These are phyloP conservation scores for Fomitopsis pulvina DNA, from an alignment of 768 basidiomycete genomes.

Conservation along the genomic window DNA sequence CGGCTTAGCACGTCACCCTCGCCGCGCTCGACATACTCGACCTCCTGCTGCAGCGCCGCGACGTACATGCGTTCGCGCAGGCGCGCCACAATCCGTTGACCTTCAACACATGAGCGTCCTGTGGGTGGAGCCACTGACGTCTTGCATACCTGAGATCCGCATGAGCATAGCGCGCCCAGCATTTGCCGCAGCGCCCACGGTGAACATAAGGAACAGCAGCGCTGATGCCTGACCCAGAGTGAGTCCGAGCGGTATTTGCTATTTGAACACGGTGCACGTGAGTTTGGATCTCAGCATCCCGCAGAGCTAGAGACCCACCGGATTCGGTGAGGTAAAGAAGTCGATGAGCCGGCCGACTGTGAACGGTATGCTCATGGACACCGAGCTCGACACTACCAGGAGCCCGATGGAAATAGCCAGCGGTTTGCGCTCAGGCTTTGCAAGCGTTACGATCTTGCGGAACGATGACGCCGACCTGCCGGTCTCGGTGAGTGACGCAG, in stretches of 20 bases:
- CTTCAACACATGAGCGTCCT: conserved; percentile 18
- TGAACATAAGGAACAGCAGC: conserved; percentile 68
- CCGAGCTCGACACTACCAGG: conserved; percentile 79
- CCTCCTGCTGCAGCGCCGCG: conserved; percentile 83
- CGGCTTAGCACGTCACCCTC: conserved; percentile 93
- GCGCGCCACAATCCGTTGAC: conserved; percentile 88
- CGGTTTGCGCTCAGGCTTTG: conserved; percentile 76
- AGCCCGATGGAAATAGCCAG: conserved; percentile 71
- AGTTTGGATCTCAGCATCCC: not conserved
- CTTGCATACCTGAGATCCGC: conserved; percentile 67
- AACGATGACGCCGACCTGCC: conserved; percentile 52
- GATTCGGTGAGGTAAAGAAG: conserved; percentile 70
- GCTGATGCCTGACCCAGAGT: conserved; percentile 77
- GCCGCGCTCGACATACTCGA: conserved; percentile 87
- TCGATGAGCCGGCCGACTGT: conserved; percentile 94
- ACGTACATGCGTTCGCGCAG: conserved; percentile 77
- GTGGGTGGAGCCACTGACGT: not conserved
- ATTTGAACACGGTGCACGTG: not conserved
- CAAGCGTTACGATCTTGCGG: conserved; percentile 69
- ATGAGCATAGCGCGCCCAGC: conserved; percentile 79
- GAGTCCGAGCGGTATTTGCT: conserved; percentile 78
- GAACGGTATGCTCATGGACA: conserved; percentile 90
- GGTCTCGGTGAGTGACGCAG: conserved; percentile 1
- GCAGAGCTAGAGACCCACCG: conserved; percentile 57
- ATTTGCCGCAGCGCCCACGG: conserved; percentile 82